Evolutionary conservation across 495 filamentous ascomycete species (phyloP).

Genomic region (Aspergillus funiculosus): DNA sequence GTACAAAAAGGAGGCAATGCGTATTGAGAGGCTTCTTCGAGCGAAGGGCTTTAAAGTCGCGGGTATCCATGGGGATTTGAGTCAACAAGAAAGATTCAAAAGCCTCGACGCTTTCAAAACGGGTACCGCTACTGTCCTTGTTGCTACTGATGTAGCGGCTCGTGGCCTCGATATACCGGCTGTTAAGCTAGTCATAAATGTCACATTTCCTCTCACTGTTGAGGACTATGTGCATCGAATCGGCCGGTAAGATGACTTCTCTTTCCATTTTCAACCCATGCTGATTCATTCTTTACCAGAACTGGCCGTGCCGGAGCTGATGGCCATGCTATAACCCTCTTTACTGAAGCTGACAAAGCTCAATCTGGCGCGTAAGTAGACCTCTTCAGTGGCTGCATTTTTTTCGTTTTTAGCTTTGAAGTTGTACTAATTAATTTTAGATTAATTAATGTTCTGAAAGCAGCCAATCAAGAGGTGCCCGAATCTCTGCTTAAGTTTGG

Average conservation of each 20-base stretch:
- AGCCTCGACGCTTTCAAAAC: conserved; percentile 83
- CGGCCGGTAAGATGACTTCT: conserved; percentile 46
- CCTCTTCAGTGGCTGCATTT: not conserved
- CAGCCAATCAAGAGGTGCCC: conserved; percentile 81
- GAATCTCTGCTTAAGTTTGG: conserved; percentile 88
- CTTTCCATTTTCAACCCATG: not conserved
- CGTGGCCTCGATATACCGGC: conserved; percentile 92
- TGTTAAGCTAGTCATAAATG: conserved; percentile 88
- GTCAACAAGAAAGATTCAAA: conserved; percentile 73
- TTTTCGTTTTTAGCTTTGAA: conserved; percentile 19
- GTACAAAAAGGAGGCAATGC: conserved; percentile 94
- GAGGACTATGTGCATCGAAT: conserved; percentile 99
- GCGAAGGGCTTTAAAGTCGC: conserved; percentile 70
- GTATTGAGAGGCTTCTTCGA: conserved; percentile 75
- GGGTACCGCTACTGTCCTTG: conserved; percentile 89
- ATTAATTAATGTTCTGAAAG: conserved; percentile 86
- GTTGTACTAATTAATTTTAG: conserved; percentile 26
- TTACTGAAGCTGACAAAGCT: conserved; percentile 89
- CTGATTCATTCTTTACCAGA: conserved; percentile 18
- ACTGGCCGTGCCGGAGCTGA: conserved; percentile 85
- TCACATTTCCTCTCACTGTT: conserved; percentile 58
- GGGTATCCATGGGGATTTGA: conserved; percentile 88
- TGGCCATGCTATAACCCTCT: conserved; percentile 83
- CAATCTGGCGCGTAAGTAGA: conserved; percentile 72
- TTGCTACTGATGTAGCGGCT: conserved; percentile 97